Base-by-base conservation (phyloP, 225 moss, liverwort and hornwort genomes). In the Ulota crispa region DNA sequence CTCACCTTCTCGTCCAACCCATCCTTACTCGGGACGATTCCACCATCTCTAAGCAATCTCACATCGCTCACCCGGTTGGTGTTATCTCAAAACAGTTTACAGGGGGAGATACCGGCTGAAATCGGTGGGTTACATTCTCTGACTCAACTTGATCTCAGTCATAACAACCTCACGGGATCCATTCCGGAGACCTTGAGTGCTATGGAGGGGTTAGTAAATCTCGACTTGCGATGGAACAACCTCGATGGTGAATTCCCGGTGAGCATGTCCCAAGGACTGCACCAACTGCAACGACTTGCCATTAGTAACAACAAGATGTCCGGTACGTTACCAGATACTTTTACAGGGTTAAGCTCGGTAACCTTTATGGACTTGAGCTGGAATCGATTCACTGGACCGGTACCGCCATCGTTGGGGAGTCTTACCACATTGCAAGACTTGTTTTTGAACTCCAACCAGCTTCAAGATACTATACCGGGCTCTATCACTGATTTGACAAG, bases 1-100 rank as follows among this genome's bases (percentile, higher is more conserved):
- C 86, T 96, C 53, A 88, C 90, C 5, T 70, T 96, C 64, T 80
- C 75, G 20, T 83, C 78, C 0, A 88, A 87, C 61, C 77, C 80
- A 0, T 72, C 80, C 0, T 30, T 91, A 3, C 21, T 26, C 0
- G 88, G 91, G 2, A 2, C 81, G 0, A 59, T 91, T 12, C 86
- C 91, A 0, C 0, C 70, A 4, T 19, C 23, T 0, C 1, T 88
- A 5, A 27, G 68, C 4, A 13, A 39, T 8, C 78, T 87, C 36
- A 34, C 15, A 0, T 56, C 59, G 0, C 75, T 91, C 0, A 59
- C 87, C 9, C 82, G 84, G 8, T 31, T 91, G 7, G 72, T 85
- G 4, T 28, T 91, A 23, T 82, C 76, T 0, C 82, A 90, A 12
- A 92, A 89, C 54, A 34, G 72, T 1, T 65, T 94, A 3, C 24